Evolutionary conservation across 208 protist genomes (phyloP), one percentile per base, ranked within the genome.

Genomic region (Wallacemonas sp.): DNA sequence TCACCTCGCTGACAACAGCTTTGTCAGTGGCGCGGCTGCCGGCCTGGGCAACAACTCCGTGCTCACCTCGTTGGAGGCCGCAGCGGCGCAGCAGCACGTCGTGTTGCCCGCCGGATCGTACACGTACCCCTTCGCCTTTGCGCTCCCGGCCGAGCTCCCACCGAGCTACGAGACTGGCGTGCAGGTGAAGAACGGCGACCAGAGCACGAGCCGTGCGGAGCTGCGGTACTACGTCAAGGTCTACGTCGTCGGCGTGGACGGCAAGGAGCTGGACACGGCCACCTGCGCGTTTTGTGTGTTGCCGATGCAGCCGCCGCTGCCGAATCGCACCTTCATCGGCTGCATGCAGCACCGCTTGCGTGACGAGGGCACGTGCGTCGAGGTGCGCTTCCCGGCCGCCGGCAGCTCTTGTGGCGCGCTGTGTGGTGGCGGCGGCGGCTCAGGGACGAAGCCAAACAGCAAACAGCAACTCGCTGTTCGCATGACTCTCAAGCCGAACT

Each of bases 161-260:
- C 72, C 72, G 14, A 63, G 34, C 38, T 77, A 72, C 39, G 55
- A 62, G 30, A 69, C 72, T 3, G 61, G 72, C 30, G 48, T 77
- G 6, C 54, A 64, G 3, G 61, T 72, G 33, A 64, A 65, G 47
- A 57, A 65, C 44, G 39, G 55, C 2, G 47, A 70, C n/a, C 61
- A 54, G 57, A 76, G 72, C 72, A 63, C 61, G 36, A 77, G 72
- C 46, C 43, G 41, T 5, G 71, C 65, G 16, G 32, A 34, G 16
- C 55, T 76, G 47, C 34, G 29, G 36, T 76, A 76, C 65, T 76
- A 71, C 26, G 65, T 71, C 16, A 76, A 76, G 60, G 32, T 65
- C 17, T 76, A 76, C 65, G 32, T 57, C 34, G 38, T 58, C 52
- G 52, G 52, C 29, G 6, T 19, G 8, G 52, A 58, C 32, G 52